Conservation (phyloP, 768 basidiomycete species). For the Rhodotorula toruloides region DNA sequence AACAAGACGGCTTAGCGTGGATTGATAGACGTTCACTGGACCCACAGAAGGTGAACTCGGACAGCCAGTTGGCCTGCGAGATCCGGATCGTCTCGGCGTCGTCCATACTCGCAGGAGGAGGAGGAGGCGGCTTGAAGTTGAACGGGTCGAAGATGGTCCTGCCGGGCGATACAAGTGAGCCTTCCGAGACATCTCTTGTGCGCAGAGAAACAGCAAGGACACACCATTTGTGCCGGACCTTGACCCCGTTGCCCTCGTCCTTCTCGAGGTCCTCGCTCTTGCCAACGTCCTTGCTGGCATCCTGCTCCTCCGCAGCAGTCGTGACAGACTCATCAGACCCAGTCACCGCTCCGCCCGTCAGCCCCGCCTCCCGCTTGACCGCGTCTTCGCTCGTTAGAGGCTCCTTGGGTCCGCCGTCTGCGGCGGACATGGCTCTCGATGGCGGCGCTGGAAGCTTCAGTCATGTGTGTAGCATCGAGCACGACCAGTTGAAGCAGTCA, state of each 20-base stretch:
- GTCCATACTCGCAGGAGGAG: constrained; percentile 18
- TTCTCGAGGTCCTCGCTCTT: background rate
- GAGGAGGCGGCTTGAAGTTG: background rate
- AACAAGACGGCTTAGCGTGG: background rate
- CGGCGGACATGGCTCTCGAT: background rate
- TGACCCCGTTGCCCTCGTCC: background rate
- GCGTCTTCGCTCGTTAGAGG: background rate
- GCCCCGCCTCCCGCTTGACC: background rate
- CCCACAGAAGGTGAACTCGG: background rate
- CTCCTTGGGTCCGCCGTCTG: background rate
- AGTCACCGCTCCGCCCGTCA: background rate
- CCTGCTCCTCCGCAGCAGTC: too few relatives aligned
- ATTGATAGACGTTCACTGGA: background rate
- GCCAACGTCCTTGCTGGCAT: background rate
- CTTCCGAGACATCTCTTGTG: background rate
- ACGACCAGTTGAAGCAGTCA: background rate
- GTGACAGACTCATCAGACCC: background rate
- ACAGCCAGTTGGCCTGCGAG: constrained; percentile 8
- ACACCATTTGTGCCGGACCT: constrained; percentile 5
- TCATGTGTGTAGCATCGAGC: background rate
- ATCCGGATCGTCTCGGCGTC: constrained; percentile 23
- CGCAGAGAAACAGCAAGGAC: background rate
- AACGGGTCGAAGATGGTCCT: constrained; percentile 31
- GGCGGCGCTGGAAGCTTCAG: background rate
- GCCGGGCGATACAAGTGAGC: background rate